phyloP scores from a whole-genome alignment of 1,284 basidiomycete species.

The Sanghuangporus weigelae region DNA sequence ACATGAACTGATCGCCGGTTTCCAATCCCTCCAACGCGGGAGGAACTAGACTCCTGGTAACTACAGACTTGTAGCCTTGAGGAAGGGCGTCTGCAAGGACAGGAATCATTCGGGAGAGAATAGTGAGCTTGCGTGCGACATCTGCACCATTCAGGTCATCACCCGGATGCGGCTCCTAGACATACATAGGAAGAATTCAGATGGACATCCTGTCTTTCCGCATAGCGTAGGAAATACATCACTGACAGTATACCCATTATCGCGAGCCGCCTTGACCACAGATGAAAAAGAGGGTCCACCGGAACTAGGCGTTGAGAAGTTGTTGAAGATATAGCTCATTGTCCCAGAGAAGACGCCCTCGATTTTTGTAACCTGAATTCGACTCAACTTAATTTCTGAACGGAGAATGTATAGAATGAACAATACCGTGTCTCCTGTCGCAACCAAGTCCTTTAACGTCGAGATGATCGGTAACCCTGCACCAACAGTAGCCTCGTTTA shows the following conservation, averaged over 20 bases:
- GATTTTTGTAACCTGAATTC: conserved; percentile 61
- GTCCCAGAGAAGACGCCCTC: conserved; percentile 93
- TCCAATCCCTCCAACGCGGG: conserved; percentile 59
- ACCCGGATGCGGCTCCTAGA: conserved; percentile 91
- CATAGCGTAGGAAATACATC: not conserved
- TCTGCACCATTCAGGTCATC: conserved; percentile 97
- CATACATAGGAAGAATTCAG: not conserved
- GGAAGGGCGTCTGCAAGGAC: conserved; percentile 50
- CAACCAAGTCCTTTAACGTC: conserved; percentile 87
- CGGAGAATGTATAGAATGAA: not conserved
- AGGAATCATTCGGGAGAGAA: conserved; percentile 79
- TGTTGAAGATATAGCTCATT: conserved; percentile 99
- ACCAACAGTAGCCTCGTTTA: conserved; percentile 94
- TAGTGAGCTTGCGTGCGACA: conserved; percentile 95
- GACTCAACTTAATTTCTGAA: not conserved
- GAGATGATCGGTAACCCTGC: conserved; percentile 92
- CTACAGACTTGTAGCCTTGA: conserved; percentile 74
- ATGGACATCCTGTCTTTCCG: not conserved
- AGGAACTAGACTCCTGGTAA: conserved; percentile 86
- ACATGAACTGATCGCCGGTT: conserved; percentile 80
- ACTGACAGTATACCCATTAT: conserved; percentile 89
- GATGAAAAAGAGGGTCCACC: conserved; percentile 77
- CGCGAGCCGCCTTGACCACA: conserved; percentile 84
- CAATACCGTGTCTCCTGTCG: conserved; percentile 83
- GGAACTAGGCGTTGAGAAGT: conserved; percentile 69